Evolutionary conservation across 1,284 basidiomycete genomes (phyloP).

Genomic region (Anthracocystis walkeri): DNA sequence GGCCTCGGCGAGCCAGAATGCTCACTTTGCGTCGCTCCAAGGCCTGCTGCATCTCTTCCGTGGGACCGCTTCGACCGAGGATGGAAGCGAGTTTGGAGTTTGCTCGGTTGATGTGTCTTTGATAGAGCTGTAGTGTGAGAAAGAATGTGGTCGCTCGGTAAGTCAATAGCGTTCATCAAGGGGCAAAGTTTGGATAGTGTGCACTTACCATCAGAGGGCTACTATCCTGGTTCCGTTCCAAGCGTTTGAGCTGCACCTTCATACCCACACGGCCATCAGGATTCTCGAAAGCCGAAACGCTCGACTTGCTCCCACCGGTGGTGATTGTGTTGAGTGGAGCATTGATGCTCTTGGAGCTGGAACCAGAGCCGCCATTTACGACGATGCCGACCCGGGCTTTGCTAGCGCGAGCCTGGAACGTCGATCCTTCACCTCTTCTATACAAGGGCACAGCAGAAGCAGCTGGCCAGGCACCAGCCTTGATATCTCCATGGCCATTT

Average conservation of each 20-base stretch:
- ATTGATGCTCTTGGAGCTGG: not conserved
- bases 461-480: constrained; percentile 16
- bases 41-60: constrained; percentile 30
- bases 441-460: constrained; percentile 25
- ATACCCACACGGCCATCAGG: constrained; percentile 30
- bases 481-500: not conserved
- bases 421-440: not conserved
- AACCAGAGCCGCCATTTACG: constrained; percentile 18
- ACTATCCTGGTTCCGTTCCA: constrained; percentile 14
- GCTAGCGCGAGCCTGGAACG: constrained; percentile 6
- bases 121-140: constrained; percentile 38
- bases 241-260: constrained; percentile 47
- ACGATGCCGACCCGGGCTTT: constrained; percentile 56
- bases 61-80: constrained; percentile 25
- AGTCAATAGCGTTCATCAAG: not conserved
- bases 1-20: constrained; percentile 30
- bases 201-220: constrained; percentile 50
- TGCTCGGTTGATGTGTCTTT: constrained; percentile 56
- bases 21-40: constrained; percentile 32
- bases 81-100: constrained; percentile 58
- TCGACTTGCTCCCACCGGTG: constrained; percentile 14
- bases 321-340: constrained; percentile 22
- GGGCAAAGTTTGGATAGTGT: not conserved
- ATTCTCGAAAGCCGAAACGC: constrained; percentile 15
- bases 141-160: not conserved